Evolutionary conservation across 164 flowering plant genomes (phyloP), one percentile per base, ranked within the genome.

Genomic region (Brasenia schreberi): DNA sequence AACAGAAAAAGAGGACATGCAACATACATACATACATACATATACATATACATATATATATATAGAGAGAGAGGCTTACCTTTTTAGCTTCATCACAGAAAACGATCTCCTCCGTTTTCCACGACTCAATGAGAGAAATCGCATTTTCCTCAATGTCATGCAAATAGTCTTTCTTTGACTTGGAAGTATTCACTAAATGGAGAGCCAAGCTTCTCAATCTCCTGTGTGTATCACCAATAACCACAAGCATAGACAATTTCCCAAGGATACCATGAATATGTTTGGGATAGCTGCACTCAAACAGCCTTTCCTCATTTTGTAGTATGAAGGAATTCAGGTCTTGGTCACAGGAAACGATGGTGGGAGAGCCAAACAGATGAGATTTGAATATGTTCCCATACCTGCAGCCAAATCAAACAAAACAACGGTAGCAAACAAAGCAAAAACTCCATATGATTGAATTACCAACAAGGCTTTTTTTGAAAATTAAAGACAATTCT

Each of bases 341-440:
- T 18, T 73, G 78, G 70, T 88, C 95, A 66, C 92, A 85, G 0
- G 97, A 90, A n/a, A 90, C 86, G 39, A 90, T 81, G 18, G 97
- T 80, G 19, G 81, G 82, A 3, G 71, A 72, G 5, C 91, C 88
- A 67, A 88, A 88, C 58, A 91, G 74, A 76, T 88, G 87, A 0
- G 97, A 83, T 49, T 78, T 85, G 79, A 91, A 89, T 12, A 91
- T 77, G 64, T 64, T 87, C 33, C 97, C 97, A 64, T 88, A 83
- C 75, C 97, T 90, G 73, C 7, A 23, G 2, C 16, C 33, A 61
- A 61, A 18, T 18, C 18, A 23, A 61, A 7, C 42, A 62, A 61
- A 66, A 4, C 61, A 10, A 45, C 39, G 39, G 17, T 27, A 19
- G 12, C 17, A 7, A 7, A 66, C 5, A 59, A 67, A 42, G 64